Percentiles rank a stretch among this genome's conserved stretches.
phyloP scores from a whole-genome alignment of 257 asterid species.

The Henckelia pumila region DNA sequence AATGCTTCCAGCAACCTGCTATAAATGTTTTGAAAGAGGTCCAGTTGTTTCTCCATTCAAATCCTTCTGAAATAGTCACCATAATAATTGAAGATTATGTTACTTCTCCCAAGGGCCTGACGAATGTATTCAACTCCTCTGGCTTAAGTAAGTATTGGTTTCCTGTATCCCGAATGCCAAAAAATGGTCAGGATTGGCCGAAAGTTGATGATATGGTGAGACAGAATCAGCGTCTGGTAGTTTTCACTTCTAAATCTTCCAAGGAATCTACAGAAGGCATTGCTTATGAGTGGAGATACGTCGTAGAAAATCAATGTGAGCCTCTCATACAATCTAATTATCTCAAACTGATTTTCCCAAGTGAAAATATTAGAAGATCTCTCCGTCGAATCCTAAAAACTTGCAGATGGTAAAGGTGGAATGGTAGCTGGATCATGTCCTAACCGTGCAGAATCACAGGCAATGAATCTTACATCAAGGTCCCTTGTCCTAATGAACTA shows the following conservation, averaged over 20 bases:
- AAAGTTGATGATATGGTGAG: conserved; percentile 76
- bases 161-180: conserved; percentile 83
- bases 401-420: conserved; percentile 89
- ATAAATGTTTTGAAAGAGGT: conserved; percentile 75
- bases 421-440: conserved; percentile 75
- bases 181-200: conserved; percentile 86
- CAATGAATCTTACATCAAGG: conserved; percentile 65
- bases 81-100: conserved; percentile 87
- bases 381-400: conserved; percentile 21
- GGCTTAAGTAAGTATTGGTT: conserved; percentile 77
- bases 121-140: conserved; percentile 63
- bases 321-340: background rate
- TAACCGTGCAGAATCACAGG: conserved; percentile 72
- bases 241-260: conserved; percentile 77
- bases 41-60: conserved; percentile 64
- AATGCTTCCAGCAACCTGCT: conserved; percentile 68
- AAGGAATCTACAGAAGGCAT: conserved; percentile 86
- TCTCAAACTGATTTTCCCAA: background rate
- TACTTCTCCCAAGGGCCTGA: conserved; percentile 65
- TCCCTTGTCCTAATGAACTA: conserved; percentile 87
- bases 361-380: conserved; percentile 16
- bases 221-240: conserved; percentile 79
- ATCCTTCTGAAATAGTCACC: conserved; percentile 87
- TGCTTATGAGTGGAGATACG: conserved; percentile 83
- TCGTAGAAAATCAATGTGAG: conserved; percentile 90